phyloP scores from a whole-genome alignment of 208 protist genomes.

The Trypanosoma rangeli region DNA sequence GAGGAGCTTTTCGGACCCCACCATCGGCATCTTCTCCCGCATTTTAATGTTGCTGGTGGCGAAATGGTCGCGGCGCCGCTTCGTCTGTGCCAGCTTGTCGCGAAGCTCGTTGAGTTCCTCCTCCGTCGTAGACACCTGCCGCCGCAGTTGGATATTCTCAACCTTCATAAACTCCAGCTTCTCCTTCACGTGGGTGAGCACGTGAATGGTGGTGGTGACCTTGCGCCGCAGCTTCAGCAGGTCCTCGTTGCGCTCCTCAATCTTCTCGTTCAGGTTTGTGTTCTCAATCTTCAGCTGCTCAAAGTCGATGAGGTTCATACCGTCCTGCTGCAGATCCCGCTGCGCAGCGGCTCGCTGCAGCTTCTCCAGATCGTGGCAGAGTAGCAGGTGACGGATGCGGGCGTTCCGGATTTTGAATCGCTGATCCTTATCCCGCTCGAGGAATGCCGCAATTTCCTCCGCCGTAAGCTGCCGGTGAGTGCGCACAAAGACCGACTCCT shows the following conservation, averaged over 20 bases:
- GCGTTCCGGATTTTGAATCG: slow-evolving; percentile 75
- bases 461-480: slow-evolving; percentile 70
- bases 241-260: slow-evolving; percentile 98
- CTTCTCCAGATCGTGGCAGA: slow-evolving; percentile 77
- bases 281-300: slow-evolving; percentile 99
- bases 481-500: slow-evolving; percentile 60
- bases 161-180: slow-evolving; percentile 96
- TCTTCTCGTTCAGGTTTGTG: slow-evolving; percentile 98
- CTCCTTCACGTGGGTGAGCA: slow-evolving; percentile 98
- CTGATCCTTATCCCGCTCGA: slow-evolving; percentile 71
- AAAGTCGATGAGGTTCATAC: slow-evolving; percentile 98
- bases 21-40: slow-evolving; percentile 92
- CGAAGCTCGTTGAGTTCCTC: slow-evolving; percentile 80
- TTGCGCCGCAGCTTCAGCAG: slow-evolving; percentile 95
- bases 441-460: slow-evolving; percentile 69
- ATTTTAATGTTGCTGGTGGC: slow-evolving; percentile 86
- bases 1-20: slow-evolving; percentile 93
- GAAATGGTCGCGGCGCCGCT: slow-evolving; percentile 90
- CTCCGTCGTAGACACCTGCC: slow-evolving; percentile 90
- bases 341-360: slow-evolving; percentile 50
- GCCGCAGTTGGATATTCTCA: slow-evolving; percentile 88
- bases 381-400: slow-evolving; percentile 91
- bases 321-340: slow-evolving; percentile 76
- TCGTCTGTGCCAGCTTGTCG: slow-evolving; percentile 90
- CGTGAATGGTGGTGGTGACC: slow-evolving; percentile 96